Base-by-base conservation (phyloP, 2,329 filamentous ascomycete genomes). In the Fusarium illudens region DNA sequence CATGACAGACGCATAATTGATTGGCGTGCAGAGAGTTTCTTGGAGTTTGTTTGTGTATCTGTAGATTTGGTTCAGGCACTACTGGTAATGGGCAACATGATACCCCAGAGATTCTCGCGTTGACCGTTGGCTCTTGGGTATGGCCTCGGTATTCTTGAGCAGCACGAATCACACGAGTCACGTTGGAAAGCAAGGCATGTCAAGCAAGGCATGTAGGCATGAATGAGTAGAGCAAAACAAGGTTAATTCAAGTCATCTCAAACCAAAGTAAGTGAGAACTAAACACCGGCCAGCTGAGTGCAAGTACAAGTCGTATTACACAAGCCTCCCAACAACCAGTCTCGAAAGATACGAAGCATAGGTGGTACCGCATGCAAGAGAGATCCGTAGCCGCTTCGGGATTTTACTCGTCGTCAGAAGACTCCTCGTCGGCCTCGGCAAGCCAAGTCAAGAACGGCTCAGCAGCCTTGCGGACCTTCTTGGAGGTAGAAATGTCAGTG, bases 361-460 rank as follows among this genome's bases (percentile, higher is more conserved):
- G n/a, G n/a, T n/a, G n/a, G 46, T 25, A 56, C 33, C 56, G 52
- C n/a, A 57, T 32, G 51, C 36, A 25, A 52, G 52, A 29, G 27
- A 30, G 20, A 53, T 22, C 33, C 19, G 15, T n/a, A 36, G 30
- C 29, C 27, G 17, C 11, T 12, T 20, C 15, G 22, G 32, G 51
- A 29, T 71, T 72, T 66, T 78, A 76, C 72, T 89, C 87, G 17
- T 90, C 88, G 25, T 90, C 89, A 7, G 83, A 84, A 46, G 66
- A 85, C 63, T 90, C 89, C 69, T 92, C 89, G 20, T 90, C 89
- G 8, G 94, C 94, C 80, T 92, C 93, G 73, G 93, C 89, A 61
- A 98, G 93, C 95, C 94, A 98, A 74, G 90, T 92, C 76, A 97
- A 86, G 87, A 99, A 99, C 69, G 92, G 90, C 84, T 96, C 92